Base-by-base conservation (phyloP, 306 rosid species). In the Sesbania bispinosa region DNA sequence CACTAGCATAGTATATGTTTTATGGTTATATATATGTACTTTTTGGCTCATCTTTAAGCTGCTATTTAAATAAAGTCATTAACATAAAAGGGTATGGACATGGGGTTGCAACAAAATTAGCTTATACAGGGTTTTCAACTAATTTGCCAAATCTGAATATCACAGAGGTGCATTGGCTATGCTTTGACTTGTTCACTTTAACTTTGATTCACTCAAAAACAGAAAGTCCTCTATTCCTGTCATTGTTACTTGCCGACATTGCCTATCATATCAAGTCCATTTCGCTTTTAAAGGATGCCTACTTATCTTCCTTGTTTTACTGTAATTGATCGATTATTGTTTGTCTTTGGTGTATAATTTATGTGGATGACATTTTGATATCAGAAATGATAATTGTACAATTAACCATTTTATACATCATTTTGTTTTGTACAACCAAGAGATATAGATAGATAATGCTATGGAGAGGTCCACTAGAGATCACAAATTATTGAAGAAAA, bases 231-330 rank as follows among this genome's bases (percentile, higher is more conserved):
- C 43, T 30, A 41, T 62, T 62, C n/a, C 18, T 30, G 24, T 51
- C 74, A 35, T 55, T 27, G 67, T 8, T 57, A 57, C 36, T 65
- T 33, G 58, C 36, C 7, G 1, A 67, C 35, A 48, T n/a, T 13
- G 50, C 46, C 76, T 20, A 67, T 67, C 71, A 59, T 67, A 50
- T 73, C 53, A 59, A 67, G 6, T 20, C 41, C 46, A 73, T 71
- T 68, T 33, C 69, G 80, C 50, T 68, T 45, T 13, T 69, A 60
- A 73, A 67, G 60, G 71, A 79, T 67, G 72, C 72, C 10, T 29
- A 58, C 71, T 58, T 58, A 73, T 79, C 48, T 48, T 62, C 35
- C 51, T 42, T 54, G 36, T 52, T 7, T 60, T n/a, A 3, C 29
- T 1, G 19, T 29, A 24, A 26, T 52, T 69, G 51, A 80, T 74